Base-by-base conservation (phyloP, 1,284 basidiomycete species). In the Ustilago crameri region DNA sequence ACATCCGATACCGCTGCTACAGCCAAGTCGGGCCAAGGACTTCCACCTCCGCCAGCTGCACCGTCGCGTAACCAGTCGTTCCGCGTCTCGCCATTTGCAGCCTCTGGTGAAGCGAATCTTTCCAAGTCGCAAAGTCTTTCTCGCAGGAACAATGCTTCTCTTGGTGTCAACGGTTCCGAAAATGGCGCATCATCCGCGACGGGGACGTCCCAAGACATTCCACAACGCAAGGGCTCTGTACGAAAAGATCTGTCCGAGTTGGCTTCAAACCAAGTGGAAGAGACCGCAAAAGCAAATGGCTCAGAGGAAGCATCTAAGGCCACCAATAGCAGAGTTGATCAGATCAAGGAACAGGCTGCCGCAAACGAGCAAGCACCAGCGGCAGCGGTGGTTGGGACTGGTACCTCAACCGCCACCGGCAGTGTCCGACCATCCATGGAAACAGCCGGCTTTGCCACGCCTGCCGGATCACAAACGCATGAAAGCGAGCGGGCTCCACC, bases 1-100 rank as follows among this genome's bases (percentile, higher is more conserved):
- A 34, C 34, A 30, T 44, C 52, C 40, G 23, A 23, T 20, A 23
- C 44, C 26, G 42, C 46, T 45, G 30, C 48, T 4, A 26, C 17
- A 27, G 34, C 35, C 34, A 50, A 56, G 27, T 20, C 54, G 5
- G 51, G 44, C 18, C 40, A 56, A 24, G 26, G 42, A 27, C 67
- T 60, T 22, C 59, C 63, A 4, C 63, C 69, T 0, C 30, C 63
- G 3, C 63, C 63, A 12, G 54, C 54, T 0, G 46, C 51, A 5
- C 72, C 72, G 4, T 53, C 59, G 26, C 67, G 72, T 42, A 74
- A 74, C 48, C 72, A 74, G 47, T 64, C 63, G 5, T 74, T 74
- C 53, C 67, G 72, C 26, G 63, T 50, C 10, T 70, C 67, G 15
- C 27, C 52, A 24, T 70, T 74, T 51, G 56, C 34, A 48, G 57